phyloP scores from a whole-genome alignment of 164 flowering plant species.

The Magnolia sinica region DNA sequence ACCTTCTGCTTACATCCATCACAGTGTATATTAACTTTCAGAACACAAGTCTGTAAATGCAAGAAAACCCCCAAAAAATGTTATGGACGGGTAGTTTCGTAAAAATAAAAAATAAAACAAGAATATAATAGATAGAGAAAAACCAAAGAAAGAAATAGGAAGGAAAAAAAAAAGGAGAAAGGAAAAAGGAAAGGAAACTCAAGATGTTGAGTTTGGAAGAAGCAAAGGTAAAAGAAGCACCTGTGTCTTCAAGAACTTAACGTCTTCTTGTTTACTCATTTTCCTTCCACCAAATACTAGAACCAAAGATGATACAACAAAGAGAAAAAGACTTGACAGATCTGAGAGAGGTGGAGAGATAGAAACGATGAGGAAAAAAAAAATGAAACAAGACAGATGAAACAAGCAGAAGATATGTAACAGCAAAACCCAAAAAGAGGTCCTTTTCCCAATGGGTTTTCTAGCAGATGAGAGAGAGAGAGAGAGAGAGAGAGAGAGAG shows the following conservation, averaged over 20 bases:
- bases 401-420: background rate
- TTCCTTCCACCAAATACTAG: background rate
- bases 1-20: conserved; percentile 85
- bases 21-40: conserved; percentile 87
- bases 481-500: conserved; percentile 1
- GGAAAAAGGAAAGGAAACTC: background rate
- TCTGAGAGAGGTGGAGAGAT: background rate
- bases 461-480: background rate
- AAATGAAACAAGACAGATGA: background rate
- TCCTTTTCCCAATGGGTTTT: background rate
- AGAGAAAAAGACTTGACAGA: background rate
- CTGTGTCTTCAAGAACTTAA: conserved; percentile 72
- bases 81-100: background rate
- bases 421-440: background rate
- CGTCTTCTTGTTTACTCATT: conserved; percentile 75
- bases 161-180: background rate
- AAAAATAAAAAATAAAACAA: background rate
- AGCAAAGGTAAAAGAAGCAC: conserved; percentile 30
- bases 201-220: conserved; percentile 18
- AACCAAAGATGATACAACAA: background rate
- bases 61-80: conserved; percentile 17
- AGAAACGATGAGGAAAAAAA: background rate
- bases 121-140: background rate
- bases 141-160: background rate
- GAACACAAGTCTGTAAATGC: conserved; percentile 69